Conservation (phyloP, 106 monocot species). For the Allium sativum region DNA sequence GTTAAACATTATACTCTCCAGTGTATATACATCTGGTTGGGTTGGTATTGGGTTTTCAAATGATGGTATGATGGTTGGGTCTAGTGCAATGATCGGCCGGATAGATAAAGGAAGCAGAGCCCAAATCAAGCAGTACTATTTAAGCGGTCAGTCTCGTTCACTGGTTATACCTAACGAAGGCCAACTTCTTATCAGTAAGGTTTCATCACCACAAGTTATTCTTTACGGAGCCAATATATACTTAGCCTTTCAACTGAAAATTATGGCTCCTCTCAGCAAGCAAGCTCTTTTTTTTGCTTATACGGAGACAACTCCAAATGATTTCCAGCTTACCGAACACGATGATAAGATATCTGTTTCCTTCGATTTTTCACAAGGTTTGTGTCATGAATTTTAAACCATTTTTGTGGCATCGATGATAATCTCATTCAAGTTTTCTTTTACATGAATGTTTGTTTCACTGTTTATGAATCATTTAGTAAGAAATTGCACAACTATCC, state of each 20-base stretch:
- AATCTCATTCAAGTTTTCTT: too few species aligned
- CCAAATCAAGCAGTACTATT: constrained; percentile 51
- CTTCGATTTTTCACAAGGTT: constrained; percentile 76
- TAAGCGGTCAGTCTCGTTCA: constrained; percentile 42
- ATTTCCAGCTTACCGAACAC: constrained; percentile 37
- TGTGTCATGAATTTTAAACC: too few species aligned
- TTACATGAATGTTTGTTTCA: too few species aligned
- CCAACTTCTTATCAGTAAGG: too few species aligned
- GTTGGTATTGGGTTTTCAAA: constrained; percentile 86
- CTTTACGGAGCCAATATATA: constrained; percentile 50
- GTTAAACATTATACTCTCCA: constrained; percentile 56
- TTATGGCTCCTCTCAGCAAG: constrained; percentile 21
- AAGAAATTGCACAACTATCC: too few species aligned
- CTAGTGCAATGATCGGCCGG: constrained; percentile 93
- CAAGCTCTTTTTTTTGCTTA: constrained; percentile 56
- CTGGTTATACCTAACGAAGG: constrained; percentile 50
- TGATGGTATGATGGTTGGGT: constrained; percentile 78
- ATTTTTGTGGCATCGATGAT: too few species aligned
- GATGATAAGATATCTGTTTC: constrained; percentile 48
- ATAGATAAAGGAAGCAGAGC: constrained; percentile 40
- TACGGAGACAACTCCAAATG: constrained; percentile 44
- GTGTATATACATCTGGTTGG: constrained; percentile 67
- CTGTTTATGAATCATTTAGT: too few species aligned
- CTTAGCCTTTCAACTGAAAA: constrained; percentile 64
- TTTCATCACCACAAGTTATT: constrained; percentile 21